These are phyloP conservation scores for Astrephomene gubernaculifera DNA, from an alignment of 139 green algal genomes.

Conservation along the genomic window DNA sequence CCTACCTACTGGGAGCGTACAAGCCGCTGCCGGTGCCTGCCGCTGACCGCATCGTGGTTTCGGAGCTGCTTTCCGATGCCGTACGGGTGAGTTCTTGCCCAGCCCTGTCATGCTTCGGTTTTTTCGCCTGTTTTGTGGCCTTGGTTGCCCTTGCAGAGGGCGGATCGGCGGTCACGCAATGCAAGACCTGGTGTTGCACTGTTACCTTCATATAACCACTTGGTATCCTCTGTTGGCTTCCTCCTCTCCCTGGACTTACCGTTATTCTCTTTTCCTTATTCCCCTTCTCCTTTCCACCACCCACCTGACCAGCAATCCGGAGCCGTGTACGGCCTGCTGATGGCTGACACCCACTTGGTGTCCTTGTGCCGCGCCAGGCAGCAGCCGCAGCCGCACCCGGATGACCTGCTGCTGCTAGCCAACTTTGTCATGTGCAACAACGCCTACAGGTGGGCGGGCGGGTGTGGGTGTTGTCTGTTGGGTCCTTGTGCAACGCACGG, in stretches of 20 bases:
- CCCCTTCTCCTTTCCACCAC: too few relatives aligned
- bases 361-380: conserved; percentile 45
- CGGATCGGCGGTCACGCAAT: too few relatives aligned
- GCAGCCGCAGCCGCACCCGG: conserved; percentile 60
- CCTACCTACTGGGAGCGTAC: conserved; percentile 65
- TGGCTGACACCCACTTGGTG: conserved; percentile 56
- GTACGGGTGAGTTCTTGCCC: conserved; percentile 60
- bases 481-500: too few relatives aligned
- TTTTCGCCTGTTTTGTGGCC: too few relatives aligned
- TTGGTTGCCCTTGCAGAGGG: too few relatives aligned
- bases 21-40: conserved; percentile 58
- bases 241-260: too few relatives aligned
- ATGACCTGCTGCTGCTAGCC: conserved; percentile 84
- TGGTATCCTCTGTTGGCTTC: too few relatives aligned
- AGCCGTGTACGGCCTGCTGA: conserved; percentile 70
- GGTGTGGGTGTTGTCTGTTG: too few relatives aligned
- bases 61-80: conserved; percentile 57
- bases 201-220: too few relatives aligned
- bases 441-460: conserved; percentile 53
- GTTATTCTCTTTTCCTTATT: too few relatives aligned
- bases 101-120: too few relatives aligned
- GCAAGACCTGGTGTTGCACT: too few relatives aligned
- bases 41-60: conserved; percentile 49
- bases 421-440: conserved; percentile 81
- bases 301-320: conserved; percentile 57